phyloP scores from a whole-genome alignment of 768 basidiomycete genomes.

The Termitomyces sp. region DNA sequence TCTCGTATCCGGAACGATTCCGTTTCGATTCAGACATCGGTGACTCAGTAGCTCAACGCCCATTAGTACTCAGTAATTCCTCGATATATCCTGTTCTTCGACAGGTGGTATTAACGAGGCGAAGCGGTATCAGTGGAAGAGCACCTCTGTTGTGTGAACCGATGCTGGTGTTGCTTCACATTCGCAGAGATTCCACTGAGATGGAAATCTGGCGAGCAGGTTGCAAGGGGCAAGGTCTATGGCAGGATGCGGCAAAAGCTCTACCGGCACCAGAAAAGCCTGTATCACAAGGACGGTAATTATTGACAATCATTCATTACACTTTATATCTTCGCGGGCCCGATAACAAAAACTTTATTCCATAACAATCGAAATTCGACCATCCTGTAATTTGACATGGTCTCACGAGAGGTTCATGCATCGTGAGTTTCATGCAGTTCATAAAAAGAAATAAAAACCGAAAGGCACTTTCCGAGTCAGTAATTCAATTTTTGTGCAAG shows the following conservation, averaged over 20 bases:
- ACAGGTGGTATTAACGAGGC: slow-evolving; percentile 25
- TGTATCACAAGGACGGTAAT: background rate
- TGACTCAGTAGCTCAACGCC: slow-evolving; percentile 7
- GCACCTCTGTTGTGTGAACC: slow-evolving; percentile 16
- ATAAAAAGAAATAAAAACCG: too few species aligned
- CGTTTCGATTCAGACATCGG: slow-evolving; percentile 4
- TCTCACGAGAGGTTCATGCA: too few species aligned
- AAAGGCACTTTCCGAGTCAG: too few species aligned
- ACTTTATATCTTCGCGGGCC: background rate
- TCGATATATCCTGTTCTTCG: slow-evolving; percentile 21
- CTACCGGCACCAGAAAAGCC: slow-evolving; percentile 6
- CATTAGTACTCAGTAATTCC: slow-evolving; percentile 16
- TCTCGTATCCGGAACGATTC: slow-evolving; percentile 21
- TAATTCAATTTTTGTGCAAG: too few species aligned
- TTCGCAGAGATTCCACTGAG: slow-evolving; percentile 24
- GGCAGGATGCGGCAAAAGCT: slow-evolving; percentile 19
- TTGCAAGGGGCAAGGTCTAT: slow-evolving; percentile 23
- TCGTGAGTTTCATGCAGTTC: too few species aligned
- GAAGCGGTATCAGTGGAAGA: slow-evolving; percentile 15
- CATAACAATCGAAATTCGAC: too few species aligned
- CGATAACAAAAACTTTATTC: too few species aligned
- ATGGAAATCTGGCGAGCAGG: slow-evolving; percentile 31
- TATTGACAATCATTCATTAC: too few species aligned
- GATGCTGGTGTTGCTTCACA: slow-evolving; percentile 19
- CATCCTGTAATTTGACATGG: too few species aligned